A percentile compares a stretch with the other conserved stretches of the same genome.
Evolutionary conservation across 768 basidiomycete genomes (phyloP).

Genomic region (Tylopilus felleus): DNA sequence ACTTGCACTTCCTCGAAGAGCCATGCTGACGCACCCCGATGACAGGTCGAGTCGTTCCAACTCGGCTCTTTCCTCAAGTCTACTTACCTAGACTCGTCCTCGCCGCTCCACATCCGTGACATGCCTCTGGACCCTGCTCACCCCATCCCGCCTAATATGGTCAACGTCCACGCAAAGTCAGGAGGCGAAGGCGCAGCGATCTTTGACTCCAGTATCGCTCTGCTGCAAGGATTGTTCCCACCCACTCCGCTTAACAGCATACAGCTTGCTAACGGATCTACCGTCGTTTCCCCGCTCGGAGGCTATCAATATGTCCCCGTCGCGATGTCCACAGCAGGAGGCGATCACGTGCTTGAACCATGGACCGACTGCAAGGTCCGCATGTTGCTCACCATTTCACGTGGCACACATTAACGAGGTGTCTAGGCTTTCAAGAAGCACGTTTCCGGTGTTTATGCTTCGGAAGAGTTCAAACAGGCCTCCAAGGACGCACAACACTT

Average conservation of each 20-base stretch:
- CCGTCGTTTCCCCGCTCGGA: slow-evolving; percentile 68
- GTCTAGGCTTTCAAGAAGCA: slow-evolving; percentile 63
- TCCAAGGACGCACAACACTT: slow-evolving; percentile 57
- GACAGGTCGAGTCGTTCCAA: slow-evolving; percentile 61
- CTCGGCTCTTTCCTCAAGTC: slow-evolving; percentile 61
- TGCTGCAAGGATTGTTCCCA: slow-evolving; percentile 82
- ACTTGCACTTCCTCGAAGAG: not conserved
- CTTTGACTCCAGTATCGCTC: slow-evolving; percentile 78
- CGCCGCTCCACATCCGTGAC: slow-evolving; percentile 64
- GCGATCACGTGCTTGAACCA: slow-evolving; percentile 76
- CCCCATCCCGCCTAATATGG: slow-evolving; percentile 63
- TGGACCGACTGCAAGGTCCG: slow-evolving; percentile 64
- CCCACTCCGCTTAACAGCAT: slow-evolving; percentile 68
- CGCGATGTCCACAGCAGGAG: slow-evolving; percentile 42
- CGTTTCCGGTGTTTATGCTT: slow-evolving; percentile 57
- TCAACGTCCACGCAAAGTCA: slow-evolving; percentile 76
- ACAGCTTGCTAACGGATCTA: slow-evolving; percentile 72
- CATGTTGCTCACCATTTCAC: slow-evolving; percentile 33
- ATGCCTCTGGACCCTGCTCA: slow-evolving; percentile 55
- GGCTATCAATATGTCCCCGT: slow-evolving; percentile 89
- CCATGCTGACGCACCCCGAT: slow-evolving; percentile 8
- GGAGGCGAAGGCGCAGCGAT: slow-evolving; percentile 79
- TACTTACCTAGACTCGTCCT: slow-evolving; percentile 63
- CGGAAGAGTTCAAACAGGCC: slow-evolving; percentile 59
- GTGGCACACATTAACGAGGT: slow-evolving; percentile 24